Percentiles rank a stretch among this genome's conserved stretches.
phyloP scores from a whole-genome alignment of 2,329 filamentous ascomycete species.

The Fusarium sp. region DNA sequence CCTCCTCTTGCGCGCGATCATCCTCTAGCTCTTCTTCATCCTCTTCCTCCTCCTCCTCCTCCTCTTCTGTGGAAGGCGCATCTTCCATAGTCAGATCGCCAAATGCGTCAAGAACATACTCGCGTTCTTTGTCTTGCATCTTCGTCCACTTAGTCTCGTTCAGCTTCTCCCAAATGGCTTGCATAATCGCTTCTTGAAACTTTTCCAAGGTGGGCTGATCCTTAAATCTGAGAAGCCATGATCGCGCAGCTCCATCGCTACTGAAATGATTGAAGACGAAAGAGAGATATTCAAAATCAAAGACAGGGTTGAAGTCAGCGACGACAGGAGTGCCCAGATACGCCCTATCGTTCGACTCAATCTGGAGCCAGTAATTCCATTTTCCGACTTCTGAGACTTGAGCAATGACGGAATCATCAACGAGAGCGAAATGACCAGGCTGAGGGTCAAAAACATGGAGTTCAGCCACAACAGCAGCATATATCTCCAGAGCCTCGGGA shows the following conservation, averaged over 20 bases:
- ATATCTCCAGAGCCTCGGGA: conserved; percentile 76
- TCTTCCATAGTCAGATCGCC: conserved; percentile 95
- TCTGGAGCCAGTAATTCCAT: conserved; percentile 97
- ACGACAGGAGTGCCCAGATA: conserved; percentile 89
- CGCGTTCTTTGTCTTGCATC: conserved; percentile 88
- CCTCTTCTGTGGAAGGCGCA: conserved; percentile 55
- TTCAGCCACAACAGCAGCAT: conserved; percentile 81
- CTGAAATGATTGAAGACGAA: conserved; percentile 99
- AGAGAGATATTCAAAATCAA: conserved; percentile 98
- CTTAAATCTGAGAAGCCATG: conserved; percentile 93
- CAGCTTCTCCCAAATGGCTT: conserved; percentile 94
- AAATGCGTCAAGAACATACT: conserved; percentile 96
- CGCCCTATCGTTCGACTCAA: conserved; percentile 77
- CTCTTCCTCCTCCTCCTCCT: conserved; percentile 61
- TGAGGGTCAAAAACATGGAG: conserved; percentile 94
- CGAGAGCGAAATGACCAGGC: conserved; percentile 83
- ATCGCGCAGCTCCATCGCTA: conserved; percentile 88
- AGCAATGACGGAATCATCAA: conserved; percentile 79
- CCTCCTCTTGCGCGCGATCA: conserved; percentile 74
- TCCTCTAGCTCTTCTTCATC: conserved; percentile 68
- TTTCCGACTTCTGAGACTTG: conserved; percentile 86
- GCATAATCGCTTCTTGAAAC: conserved; percentile 95
- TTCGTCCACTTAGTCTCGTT: conserved; percentile 96
- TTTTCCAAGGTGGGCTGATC: conserved; percentile 81
- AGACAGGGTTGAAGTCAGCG: conserved; percentile 95